These are phyloP conservation scores for Massarina eburnea DNA, from an alignment of 2,329 filamentous ascomycete species.

Conservation along the genomic window DNA sequence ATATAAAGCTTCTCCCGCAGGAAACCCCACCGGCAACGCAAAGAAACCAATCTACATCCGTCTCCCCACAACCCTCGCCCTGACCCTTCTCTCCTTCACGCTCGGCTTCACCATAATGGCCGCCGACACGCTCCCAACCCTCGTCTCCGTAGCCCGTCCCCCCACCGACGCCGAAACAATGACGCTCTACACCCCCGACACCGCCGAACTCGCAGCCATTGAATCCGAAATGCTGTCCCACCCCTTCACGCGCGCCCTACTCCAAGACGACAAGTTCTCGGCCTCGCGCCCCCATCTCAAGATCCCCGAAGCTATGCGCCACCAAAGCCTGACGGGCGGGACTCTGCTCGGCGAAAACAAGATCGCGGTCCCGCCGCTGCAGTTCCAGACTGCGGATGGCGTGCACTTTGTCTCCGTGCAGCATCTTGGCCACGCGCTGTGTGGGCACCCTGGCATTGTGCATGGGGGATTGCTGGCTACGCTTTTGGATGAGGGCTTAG, in stretches of 20 bases:
- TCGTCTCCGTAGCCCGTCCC: conserved; percentile 54
- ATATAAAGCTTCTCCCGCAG: no score
- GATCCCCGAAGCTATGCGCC: conserved; percentile 70
- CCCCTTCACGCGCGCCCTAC: conserved; percentile 70
- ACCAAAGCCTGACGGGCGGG: conserved; percentile 78
- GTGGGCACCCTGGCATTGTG: conserved; percentile 86
- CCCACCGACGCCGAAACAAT: conserved; percentile 75
- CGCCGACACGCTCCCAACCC: conserved; percentile 54
- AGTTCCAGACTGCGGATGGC: conserved; percentile 66
- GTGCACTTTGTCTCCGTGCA: conserved; percentile 62
- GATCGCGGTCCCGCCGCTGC: conserved; percentile 78
- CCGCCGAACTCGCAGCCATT: conserved; percentile 57
- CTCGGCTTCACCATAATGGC: conserved; percentile 62
- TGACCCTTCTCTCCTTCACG: conserved; percentile 51
- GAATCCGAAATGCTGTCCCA: conserved; percentile 75
- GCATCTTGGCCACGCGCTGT: conserved; percentile 77
- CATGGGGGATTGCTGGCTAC: conserved; percentile 93
- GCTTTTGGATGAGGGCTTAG: conserved; percentile 86
- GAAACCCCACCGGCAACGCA: conserved; percentile 51
- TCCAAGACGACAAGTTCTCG: conserved; percentile 64
- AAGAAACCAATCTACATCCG: conserved; percentile 67
- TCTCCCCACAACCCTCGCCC: conserved; percentile 49
- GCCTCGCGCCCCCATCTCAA: conserved; percentile 87
- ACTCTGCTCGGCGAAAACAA: conserved; percentile 73
- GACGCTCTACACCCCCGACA: conserved; percentile 61